phyloP scores from a whole-genome alignment of 129 eudicot genomes.

The Chrysanthemum lavandulifolium region DNA sequence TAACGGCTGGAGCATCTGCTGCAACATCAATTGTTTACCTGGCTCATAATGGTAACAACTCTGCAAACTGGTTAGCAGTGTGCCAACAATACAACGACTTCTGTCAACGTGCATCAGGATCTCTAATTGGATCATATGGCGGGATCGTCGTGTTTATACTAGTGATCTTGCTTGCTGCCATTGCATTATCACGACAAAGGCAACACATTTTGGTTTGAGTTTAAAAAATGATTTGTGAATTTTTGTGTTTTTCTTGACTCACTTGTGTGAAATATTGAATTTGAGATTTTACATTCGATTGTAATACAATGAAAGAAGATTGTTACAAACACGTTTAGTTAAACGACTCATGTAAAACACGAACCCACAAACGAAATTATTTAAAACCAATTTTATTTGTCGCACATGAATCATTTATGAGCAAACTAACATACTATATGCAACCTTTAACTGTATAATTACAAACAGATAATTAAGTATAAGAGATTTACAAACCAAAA shows the following conservation, averaged over 20 bases:
- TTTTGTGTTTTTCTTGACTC: conserved; percentile 5
- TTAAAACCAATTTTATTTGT: background rate
- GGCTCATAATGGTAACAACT: conserved; percentile 69
- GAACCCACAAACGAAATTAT: background rate
- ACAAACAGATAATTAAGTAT: conserved; percentile 22
- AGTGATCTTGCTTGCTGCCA: conserved; percentile 50
- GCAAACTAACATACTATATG: background rate
- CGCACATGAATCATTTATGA: background rate
- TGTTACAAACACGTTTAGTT: background rate
- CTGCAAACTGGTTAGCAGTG: conserved; percentile 69
- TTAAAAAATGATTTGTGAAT: background rate
- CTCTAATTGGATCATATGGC: conserved; percentile 70
- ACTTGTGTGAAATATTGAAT: conserved; percentile 7
- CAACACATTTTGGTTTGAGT: conserved; percentile 15
- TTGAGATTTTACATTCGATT: conserved; percentile 4
- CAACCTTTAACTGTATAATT: conserved; percentile 15
- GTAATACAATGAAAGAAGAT: background rate
- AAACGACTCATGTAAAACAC: background rate
- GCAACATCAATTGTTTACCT: conserved; percentile 72
- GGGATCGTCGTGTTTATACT: conserved; percentile 46
- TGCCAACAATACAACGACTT: conserved; percentile 57
- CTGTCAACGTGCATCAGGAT: conserved; percentile 59
- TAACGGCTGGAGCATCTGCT: conserved; percentile 69
- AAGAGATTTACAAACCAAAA: conserved; percentile 23
- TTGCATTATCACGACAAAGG: conserved; percentile 41